Base-by-base conservation (phyloP, 371 early-diverging fungal species). In the Conidiobolus incongruus region DNA sequence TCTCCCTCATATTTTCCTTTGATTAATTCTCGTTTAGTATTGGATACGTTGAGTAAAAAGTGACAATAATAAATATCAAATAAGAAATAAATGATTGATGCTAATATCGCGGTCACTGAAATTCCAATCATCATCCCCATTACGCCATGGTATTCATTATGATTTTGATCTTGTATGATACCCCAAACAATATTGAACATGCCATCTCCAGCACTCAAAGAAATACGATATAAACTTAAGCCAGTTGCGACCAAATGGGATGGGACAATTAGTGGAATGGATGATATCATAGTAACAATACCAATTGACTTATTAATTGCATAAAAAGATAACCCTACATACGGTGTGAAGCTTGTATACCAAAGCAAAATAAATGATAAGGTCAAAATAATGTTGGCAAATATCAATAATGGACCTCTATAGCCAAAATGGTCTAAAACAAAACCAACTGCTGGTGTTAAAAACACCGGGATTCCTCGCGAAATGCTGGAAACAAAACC, bases 221-320 rank as follows among this genome's bases (percentile, higher is more conserved):
- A 35, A 8, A 44, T 13, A 20, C 32, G 31, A 54, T 71, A 60
- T n/a, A 75, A 47, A 0, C 78, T 77, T 48, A 77, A 58, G 15
- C 70, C 78, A 4, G 78, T 77, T 15, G 78, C 78, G 1, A 78
- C 61, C 10, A 66, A 51, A 7, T 56, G 57, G 11, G 60, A 47
- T 0, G 72, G 72, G 1, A 80, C 39, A 16, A 75, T 56, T 7
- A 80, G 55, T 6, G 76, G 70, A 0, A 77, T 63, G 0, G 74
- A 66, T n/a, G n/a, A n/a, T n/a, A n/a, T n/a, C n/a, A n/a, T n/a
- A n/a, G n/a, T n/a, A n/a, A n/a, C n/a, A n/a, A n/a, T n/a, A n/a
- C n/a, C n/a, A n/a, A n/a, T n/a, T n/a, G n/a, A n/a, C n/a, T n/a
- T n/a, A n/a, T n/a, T n/a, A n/a, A n/a, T n/a, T n/a, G n/a, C n/a